phyloP scores from a whole-genome alignment of 768 basidiomycete species.

The Melanogaster broomeanus region DNA sequence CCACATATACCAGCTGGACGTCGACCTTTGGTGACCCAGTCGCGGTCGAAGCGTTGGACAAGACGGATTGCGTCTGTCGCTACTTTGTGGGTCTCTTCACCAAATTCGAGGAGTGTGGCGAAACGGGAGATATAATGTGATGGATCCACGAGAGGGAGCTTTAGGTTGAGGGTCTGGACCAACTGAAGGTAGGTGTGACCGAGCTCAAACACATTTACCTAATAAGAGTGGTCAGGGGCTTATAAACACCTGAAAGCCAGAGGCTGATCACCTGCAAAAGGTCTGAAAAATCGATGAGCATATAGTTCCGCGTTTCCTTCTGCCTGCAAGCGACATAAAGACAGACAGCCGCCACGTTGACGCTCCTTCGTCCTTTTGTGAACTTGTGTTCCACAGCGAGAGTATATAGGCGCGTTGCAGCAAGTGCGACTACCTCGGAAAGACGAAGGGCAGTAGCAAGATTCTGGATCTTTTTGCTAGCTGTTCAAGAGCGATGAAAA shows the following conservation, averaged over 20 bases:
- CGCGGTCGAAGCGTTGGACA: constrained; percentile 90
- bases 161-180: constrained; percentile 82
- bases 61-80: constrained; percentile 93
- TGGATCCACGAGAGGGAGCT: constrained; percentile 89
- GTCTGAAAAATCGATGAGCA: constrained; percentile 99
- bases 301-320: constrained; percentile 88
- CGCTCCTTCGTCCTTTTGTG: constrained; percentile 87
- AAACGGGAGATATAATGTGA: constrained; percentile 97
- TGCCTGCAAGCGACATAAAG: constrained; percentile 92
- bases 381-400: constrained; percentile 95
- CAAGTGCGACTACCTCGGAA: constrained; percentile 76
- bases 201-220: constrained; percentile 98
- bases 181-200: constrained; percentile 96
- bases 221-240: constrained; percentile 3
- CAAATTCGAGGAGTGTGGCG: constrained; percentile 92
- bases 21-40: constrained; percentile 97
- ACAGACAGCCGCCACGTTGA: constrained; percentile 95
- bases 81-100: constrained; percentile 89
- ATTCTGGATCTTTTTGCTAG: constrained; percentile 79
- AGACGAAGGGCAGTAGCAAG: constrained; percentile 78
- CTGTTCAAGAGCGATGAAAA: constrained; percentile 38
- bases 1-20: constrained; percentile 98
- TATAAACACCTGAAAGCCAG: neutral
- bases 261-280: constrained; percentile 67
- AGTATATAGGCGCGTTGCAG: constrained; percentile 86